Base-by-base conservation (phyloP, 2,329 filamentous ascomycete species). In the Fusarium abutilonis region DNA sequence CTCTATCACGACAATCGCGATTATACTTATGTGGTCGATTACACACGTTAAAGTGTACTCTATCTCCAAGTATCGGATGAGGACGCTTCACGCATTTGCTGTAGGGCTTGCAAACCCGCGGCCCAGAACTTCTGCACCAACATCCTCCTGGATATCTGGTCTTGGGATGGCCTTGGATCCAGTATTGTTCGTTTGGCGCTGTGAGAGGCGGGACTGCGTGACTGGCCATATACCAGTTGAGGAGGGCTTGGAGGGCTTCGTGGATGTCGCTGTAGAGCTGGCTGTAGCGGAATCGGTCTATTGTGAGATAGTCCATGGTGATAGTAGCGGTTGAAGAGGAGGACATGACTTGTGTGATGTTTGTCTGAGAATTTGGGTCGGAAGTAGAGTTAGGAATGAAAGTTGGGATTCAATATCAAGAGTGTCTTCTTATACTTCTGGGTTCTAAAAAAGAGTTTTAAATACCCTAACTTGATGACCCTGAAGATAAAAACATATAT, bases 261-360 rank as follows among this genome's bases (percentile, higher is more conserved):
- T 42, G 34, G 6, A 63, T n/a, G 7, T 63, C 59, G 6, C 6
- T 32, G 42, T 19, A 64, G 28, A 64, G 38, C 1, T 21, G 32
- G 3, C 42, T 44, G n/a, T 38, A 13, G 11, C 8, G 34, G 28
- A 60, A 59, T 4, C 42, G 49, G 15, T 4, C 3, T 15, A 17
- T n/a, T 6, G 6, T 31, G 15, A 4, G 1, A 1, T 13, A 5
- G 26, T 19, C 14, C 46, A 60, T 59, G 21, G 5, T 21, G 28
- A 29, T 4, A 29, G 28, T 13, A 10, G 28, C 5, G 9, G 8
- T 13, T 29, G 4, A 29, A 4, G 28, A 9, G 11, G 10, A 29
- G 7, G 28, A 29, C 9, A 4, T 29, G 11, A 9, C 11, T 29
- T 29, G 19, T 14, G 9, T 19, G 5, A 8, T 31, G 9, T 10